Percentiles rank a stretch among this genome's conserved stretches.
These are phyloP conservation scores for Colletotrichum filicis DNA, from an alignment of 2,329 filamentous ascomycete genomes.

Conservation along the genomic window DNA sequence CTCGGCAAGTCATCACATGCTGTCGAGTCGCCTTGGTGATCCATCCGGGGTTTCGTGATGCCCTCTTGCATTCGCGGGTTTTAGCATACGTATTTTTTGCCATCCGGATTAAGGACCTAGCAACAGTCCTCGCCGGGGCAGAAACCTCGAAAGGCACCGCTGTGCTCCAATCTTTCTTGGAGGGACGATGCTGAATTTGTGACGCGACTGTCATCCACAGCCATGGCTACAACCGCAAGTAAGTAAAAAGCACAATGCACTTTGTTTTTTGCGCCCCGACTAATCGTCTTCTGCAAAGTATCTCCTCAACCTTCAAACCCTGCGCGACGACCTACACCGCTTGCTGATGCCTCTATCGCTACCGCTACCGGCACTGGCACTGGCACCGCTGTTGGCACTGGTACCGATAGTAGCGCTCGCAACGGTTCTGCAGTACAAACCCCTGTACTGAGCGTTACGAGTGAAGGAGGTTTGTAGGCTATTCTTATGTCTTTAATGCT, in stretches of 20 bases:
- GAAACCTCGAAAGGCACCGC: background rate
- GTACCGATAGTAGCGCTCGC: background rate
- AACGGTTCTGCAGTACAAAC: background rate
- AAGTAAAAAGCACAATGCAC: background rate
- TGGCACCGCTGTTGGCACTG: background rate
- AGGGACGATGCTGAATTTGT: background rate
- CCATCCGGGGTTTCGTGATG: conserved; percentile 8
- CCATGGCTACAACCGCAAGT: conserved; percentile 30
- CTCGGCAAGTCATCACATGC: background rate
- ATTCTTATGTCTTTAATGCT: background rate
- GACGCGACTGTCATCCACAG: background rate
- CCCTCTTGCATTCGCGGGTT: background rate
- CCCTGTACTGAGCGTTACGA: background rate
- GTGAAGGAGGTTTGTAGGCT: conserved; percentile 16
- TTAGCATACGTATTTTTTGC: background rate
- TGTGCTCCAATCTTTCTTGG: background rate
- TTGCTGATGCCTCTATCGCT: background rate
- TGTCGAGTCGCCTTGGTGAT: background rate
- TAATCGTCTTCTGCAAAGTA: conserved; percentile 4
- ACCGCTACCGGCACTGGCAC: background rate
- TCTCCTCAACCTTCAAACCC: conserved; percentile 8
- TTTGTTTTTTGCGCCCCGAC: background rate
- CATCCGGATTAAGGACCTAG: background rate
- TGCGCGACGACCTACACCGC: background rate
- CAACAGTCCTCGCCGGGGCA: background rate